Evolutionary conservation across 208 protist species (phyloP), one percentile per base, ranked within the genome.

Genomic region (Acanthamoeba culbertsoni): DNA sequence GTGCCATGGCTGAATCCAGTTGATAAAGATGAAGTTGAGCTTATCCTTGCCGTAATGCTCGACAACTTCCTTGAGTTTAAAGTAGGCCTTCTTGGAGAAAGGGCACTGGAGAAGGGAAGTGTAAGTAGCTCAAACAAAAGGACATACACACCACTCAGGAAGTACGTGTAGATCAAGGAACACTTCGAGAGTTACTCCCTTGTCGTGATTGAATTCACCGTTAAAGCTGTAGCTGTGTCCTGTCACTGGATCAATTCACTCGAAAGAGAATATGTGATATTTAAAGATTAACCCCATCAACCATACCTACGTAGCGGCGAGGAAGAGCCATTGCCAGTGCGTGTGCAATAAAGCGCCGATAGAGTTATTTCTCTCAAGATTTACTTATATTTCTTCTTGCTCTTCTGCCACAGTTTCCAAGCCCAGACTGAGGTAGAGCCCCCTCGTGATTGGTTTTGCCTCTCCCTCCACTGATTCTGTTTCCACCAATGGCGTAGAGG

Each of bases 1-100:
- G 79, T 89, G 79, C 79, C 79, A 89, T 31, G 79, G 79, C 79
- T 89, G 79, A 8, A 89, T 65, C 79, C 79, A 89, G 79, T 89
- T 89, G 79, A 89, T 68, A 35, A 89, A 68, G 2, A 89, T 51
- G 1, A 89, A 8, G 35, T 89, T 26, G 0, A 89, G 79, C 79
- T 65, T 89, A 31, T 89, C 79, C 79, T 89, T 65, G 79, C 79
- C 79, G 37, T 89, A 89, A 51, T 89, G 79, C 35, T 0, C 79
- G 20, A 89, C 79, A 18, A 89, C 33, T 33, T 89, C 79, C 79
- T 89, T 89, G 48, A 89, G 79, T 51, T 89, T 89, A 28, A 46
- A 43, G 79, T 89, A 65, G 8, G 79, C 79, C 55, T 89, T 89
- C 79, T 89, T 89, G n/a, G 51, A 89, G 55, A 89, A 89, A 2